Percentiles rank a stretch among this genome's conserved stretches.
Evolutionary conservation across 257 asterid species (phyloP).

Genomic region (Cruciata laevipes): DNA sequence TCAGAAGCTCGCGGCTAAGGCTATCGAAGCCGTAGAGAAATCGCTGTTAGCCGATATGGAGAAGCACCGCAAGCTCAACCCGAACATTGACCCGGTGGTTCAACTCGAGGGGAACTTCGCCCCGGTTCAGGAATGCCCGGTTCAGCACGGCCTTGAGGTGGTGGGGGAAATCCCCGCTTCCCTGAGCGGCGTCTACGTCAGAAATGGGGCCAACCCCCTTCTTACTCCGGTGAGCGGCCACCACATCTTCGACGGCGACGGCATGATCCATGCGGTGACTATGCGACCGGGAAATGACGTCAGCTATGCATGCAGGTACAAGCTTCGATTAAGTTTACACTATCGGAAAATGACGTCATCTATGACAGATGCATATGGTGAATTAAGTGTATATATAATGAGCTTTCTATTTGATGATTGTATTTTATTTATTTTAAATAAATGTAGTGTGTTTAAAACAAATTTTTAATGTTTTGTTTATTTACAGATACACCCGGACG

Average conservation of each 20-base stretch:
- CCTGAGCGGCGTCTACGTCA: conserved; percentile 37
- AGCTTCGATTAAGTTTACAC: background rate
- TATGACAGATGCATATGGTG: too few species aligned
- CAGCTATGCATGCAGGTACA: conserved; percentile 43
- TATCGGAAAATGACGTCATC: background rate
- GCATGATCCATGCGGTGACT: conserved; percentile 57
- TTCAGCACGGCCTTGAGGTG: conserved; percentile 42
- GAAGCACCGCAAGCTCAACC: conserved; percentile 34
- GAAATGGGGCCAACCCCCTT: conserved; percentile 58
- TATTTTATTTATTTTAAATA: too few species aligned
- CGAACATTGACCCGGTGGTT: conserved; percentile 44
- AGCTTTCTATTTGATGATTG: too few species aligned
- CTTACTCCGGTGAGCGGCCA: conserved; percentile 40
- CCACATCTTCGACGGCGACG: conserved; percentile 68
- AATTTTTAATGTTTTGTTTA: too few species aligned
- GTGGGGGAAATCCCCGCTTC: conserved; percentile 38
- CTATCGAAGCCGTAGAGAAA: conserved; percentile 40
- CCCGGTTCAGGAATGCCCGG: conserved; percentile 58
- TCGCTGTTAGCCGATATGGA: conserved; percentile 21
- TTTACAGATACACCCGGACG: conserved; percentile 32
- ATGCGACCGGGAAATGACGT: conserved; percentile 26
- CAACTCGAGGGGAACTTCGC: conserved; percentile 56
- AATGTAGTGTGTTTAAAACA: too few species aligned
- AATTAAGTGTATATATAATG: too few species aligned
- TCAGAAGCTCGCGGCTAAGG: conserved; percentile 39